Evolutionary conservation across 1,284 basidiomycete genomes (phyloP).

Genomic region (Cyathus olla): DNA sequence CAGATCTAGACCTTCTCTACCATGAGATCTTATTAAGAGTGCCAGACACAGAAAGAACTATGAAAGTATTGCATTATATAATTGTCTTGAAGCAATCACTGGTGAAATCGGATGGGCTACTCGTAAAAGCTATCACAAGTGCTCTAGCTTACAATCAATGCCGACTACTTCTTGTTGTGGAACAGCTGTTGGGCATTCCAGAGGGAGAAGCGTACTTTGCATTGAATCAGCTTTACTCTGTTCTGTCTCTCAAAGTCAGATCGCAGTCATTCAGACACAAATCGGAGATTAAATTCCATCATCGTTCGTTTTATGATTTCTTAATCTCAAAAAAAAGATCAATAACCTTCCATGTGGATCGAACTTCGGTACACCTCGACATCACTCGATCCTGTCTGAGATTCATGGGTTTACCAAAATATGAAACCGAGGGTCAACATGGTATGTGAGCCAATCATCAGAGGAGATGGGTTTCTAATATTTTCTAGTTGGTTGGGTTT

Average conservation of each 20-base stretch:
- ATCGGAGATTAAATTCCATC: background rate
- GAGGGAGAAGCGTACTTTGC: background rate
- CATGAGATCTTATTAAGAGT: slow-evolving; percentile 6
- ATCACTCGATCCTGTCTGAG: background rate
- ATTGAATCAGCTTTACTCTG: background rate
- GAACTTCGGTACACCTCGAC: background rate
- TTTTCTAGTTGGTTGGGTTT: background rate
- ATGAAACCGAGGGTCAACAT: background rate
- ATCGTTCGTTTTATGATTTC: background rate
- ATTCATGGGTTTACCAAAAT: background rate
- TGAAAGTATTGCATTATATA: background rate
- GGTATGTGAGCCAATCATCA: background rate
- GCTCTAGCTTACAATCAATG: background rate
- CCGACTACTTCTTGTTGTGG: background rate
- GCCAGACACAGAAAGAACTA: background rate
- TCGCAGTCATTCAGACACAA: background rate
- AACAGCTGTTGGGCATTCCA: background rate
- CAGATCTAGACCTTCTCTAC: slow-evolving; percentile 15
- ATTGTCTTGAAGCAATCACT: background rate
- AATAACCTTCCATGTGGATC: background rate
- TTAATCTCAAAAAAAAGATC: background rate
- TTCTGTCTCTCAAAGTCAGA: background rate
- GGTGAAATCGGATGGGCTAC: background rate
- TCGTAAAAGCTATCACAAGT: background rate
- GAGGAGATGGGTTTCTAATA: background rate